Evolutionary conservation across 306 rosid genomes (phyloP).

Genomic region (Casuarina cunninghamiana): DNA sequence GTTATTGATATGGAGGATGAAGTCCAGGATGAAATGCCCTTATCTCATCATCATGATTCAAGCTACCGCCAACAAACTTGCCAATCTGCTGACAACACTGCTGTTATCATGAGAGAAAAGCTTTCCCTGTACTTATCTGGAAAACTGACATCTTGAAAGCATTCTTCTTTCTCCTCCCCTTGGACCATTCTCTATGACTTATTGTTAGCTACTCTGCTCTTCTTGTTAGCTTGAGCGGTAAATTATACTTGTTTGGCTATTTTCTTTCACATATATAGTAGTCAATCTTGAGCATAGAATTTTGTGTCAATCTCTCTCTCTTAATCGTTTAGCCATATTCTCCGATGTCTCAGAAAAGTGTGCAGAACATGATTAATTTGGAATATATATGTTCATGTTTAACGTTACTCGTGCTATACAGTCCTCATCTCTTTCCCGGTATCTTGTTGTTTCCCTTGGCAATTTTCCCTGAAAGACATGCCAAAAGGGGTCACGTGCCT

Average conservation of each 20-base stretch:
- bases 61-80: constrained; percentile 65
- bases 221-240: constrained; percentile 3
- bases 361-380: background rate
- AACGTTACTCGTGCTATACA: too few species aligned
- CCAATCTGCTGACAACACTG: constrained; percentile 47
- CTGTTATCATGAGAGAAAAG: constrained; percentile 53
- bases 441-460: too few species aligned
- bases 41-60: constrained; percentile 60
- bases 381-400: too few species aligned
- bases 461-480: too few species aligned
- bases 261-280: background rate
- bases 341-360: background rate
- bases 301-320: background rate
- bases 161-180: background rate
- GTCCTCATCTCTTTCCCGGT: too few species aligned
- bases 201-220: background rate
- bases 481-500: too few species aligned
- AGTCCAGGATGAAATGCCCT: constrained; percentile 45
- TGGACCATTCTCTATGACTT: background rate
- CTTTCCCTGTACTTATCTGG: constrained; percentile 56
- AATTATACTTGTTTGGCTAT: background rate
- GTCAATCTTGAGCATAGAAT: background rate
- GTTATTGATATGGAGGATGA: constrained; percentile 77
- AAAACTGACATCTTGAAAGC: constrained; percentile 27
- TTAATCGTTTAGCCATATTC: background rate